Base-by-base conservation (phyloP, 2,329 filamentous ascomycete genomes). In the Diplodia sapinea region DNA sequence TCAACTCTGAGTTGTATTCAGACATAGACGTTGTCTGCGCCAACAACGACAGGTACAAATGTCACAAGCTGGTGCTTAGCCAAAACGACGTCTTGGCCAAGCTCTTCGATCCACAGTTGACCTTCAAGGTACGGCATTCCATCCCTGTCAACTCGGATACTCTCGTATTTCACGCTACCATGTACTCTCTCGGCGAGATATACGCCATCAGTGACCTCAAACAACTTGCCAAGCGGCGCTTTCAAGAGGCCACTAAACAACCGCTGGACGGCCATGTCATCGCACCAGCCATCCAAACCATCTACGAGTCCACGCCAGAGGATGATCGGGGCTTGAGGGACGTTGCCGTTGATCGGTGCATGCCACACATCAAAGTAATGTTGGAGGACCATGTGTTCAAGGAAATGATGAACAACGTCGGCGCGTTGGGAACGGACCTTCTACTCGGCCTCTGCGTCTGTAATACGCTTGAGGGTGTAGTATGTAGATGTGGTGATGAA, bases 111-210 rank as follows among this genome's bases (percentile, higher is more conserved):
- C 4, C 31, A 9, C 4, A 33, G 31, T 3, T 33, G 31, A 9
- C 7, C 31, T 33, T 33, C 31, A 33, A 33, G 31, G 31, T 33
- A 33, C 6, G 31, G 9, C 31, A 33, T 7, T 9, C 31, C 31
- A 33, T 33, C 31, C 26, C 26, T 3, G 20, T 11, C 5, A 6
- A 40, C 11, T 8, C 7, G 5, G n/a, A 8, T 5, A n/a, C 6
- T 4, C 36, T 56, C 7, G 3, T 65, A 1, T 55, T 38, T 13
- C 49, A 65, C 20, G 31, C 33, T 15, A 6, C 7, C 0, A 9
- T 54, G 20, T 65, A 43, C 50, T 6, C 62, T 2, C 1, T 65
- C 2, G 62, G 62, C 20, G 49, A 65, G 4, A 55, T 54, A 17
- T 65, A 65, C 49, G 13, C 26, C 2, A 11, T 65, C 15, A 15